Percentiles rank a stretch among this genome's conserved stretches.
phyloP scores from a whole-genome alignment of 768 basidiomycete species.

The Harrya chromipes region DNA sequence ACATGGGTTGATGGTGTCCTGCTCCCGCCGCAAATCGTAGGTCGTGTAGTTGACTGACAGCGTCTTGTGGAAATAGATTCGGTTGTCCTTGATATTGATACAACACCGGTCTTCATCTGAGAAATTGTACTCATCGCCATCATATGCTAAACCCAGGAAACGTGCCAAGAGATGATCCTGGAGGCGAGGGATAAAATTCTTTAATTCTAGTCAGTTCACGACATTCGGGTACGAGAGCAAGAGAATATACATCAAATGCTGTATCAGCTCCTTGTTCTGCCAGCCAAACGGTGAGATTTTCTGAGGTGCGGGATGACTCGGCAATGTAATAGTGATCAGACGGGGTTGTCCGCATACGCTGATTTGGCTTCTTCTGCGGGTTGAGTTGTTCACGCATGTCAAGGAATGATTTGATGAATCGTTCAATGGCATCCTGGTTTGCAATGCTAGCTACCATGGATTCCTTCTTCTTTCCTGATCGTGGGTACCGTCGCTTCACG shows the following conservation, averaged over 20 bases:
- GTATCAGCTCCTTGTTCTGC: slow-evolving; percentile 18
- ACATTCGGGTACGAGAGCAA: too few relatives aligned
- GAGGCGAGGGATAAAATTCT: slow-evolving; percentile 22
- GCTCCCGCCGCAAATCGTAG: slow-evolving; percentile 24
- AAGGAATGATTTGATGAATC: slow-evolving; percentile 16
- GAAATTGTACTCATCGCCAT: slow-evolving; percentile 29
- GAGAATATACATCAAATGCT: slow-evolving; percentile 18
- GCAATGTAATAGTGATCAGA: slow-evolving; percentile 23
- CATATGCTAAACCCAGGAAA: slow-evolving; percentile 9
- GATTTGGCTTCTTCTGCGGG: not conserved
- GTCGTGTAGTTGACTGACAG: slow-evolving; percentile 30
- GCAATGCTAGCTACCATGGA: slow-evolving; percentile 28
- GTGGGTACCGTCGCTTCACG: slow-evolving; percentile 34
- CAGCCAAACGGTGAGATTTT: slow-evolving; percentile 16
- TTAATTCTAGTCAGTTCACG: not conserved
- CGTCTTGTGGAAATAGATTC: slow-evolving; percentile 18
- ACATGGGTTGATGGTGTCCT: slow-evolving; percentile 40
- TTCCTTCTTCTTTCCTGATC: slow-evolving; percentile 34
- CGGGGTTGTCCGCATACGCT: not conserved
- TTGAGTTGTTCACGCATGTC: not conserved
- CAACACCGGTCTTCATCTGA: slow-evolving; percentile 16
- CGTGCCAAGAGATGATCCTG: slow-evolving; percentile 20
- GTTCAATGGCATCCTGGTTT: slow-evolving; percentile 16
- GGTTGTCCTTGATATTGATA: slow-evolving; percentile 22
- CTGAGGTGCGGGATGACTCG: not conserved